Base-by-base conservation (phyloP, 129 eudicot genomes). In the Tanacetum coccineum region DNA sequence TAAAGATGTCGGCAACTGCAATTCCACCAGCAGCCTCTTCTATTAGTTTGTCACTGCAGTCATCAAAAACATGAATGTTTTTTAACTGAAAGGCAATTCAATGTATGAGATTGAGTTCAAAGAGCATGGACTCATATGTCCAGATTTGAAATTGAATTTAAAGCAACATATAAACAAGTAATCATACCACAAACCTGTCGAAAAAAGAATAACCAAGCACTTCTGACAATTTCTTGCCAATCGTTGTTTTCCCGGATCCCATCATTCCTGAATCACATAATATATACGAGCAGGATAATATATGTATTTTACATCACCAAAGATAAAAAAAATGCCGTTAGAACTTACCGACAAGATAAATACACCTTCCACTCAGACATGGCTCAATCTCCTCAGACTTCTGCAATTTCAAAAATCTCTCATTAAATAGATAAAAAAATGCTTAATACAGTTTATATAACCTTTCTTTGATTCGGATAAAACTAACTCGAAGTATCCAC, bases 161-260 rank as follows among this genome's bases (percentile, higher is more conserved):
- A 40, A 64, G 58, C 64, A 53, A 64, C 39, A 52, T 52, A 53
- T 53, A 60, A 11, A 64, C 42, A 64, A 36, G 64, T 30, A 67
- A 63, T 18, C 19, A 19, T 32, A 48, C 48, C 7, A 76, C 87
- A 57, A 22, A 88, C 99, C 99, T 80, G 86, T 94, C 99, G 64
- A 59, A 68, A 71, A 94, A 94, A 30, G 99, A 87, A 80, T 94
- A 94, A 60, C 76, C 81, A 71, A 94, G 87, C 50, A 70, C 87
- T 70, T 83, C 90, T 18, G 97, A 67, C 73, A 94, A 78, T 65
- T 87, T 76, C 81, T 83, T 79, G 73, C 99, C 99, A 45, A 94
- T 73, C 18, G 99, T 94, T 70, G 99, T 89, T 81, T 94, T 94
- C 36, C 99, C 99, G 1, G 99, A 94, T 70, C 95, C 97, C 99